Base-by-base conservation (phyloP, 2,329 filamentous ascomycete genomes). In the Pseudocercospora fuligena region DNA sequence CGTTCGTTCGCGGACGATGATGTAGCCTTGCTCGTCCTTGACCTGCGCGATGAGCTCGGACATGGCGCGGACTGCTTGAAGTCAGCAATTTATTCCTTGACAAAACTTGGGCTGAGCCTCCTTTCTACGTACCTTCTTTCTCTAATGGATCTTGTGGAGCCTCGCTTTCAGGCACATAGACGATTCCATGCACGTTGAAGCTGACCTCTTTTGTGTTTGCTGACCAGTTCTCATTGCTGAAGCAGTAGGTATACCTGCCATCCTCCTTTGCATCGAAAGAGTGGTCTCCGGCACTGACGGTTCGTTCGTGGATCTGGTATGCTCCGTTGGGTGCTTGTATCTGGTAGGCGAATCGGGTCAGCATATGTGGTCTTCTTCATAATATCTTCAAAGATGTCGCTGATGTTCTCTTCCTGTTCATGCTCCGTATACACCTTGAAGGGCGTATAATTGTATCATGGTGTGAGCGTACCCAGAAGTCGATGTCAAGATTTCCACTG, bases 101-200 rank as follows among this genome's bases (percentile, higher is more conserved):
- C 47, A 14, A 16, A 49, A 14, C 21, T 23, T 21, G 7, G 21
- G 21, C 43, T 27, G 7, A 61, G 31, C 25, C 56, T 49, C 49
- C 19, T 61, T 61, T 51, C 9, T 53, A 78, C 84, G 69, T 85
- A 94, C 92, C 90, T 88, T 98, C 95, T 70, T 87, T 86, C 80
- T 99, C 95, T 72, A 99, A 85, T 21, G 95, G 95, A 77, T 98
- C 94, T 74, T 91, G 87, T 29, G 92, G 88, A 67, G 90, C 86
- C 75, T 98, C 94, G 67, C 87, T 85, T 81, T 98, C 95, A 64
- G 92, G 91, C 60, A 99, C 93, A 82, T 98, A 99, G 78, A 99
- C 94, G 72, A 99, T 93, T 74, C 95, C 95, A 82, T 99, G 95
- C 61, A 99, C 95, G 80, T 99, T 99, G 88, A 99, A 99, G 64